Conservation (phyloP, 495 filamentous ascomycete genomes). For the Penicillium cosmopolitanum region DNA sequence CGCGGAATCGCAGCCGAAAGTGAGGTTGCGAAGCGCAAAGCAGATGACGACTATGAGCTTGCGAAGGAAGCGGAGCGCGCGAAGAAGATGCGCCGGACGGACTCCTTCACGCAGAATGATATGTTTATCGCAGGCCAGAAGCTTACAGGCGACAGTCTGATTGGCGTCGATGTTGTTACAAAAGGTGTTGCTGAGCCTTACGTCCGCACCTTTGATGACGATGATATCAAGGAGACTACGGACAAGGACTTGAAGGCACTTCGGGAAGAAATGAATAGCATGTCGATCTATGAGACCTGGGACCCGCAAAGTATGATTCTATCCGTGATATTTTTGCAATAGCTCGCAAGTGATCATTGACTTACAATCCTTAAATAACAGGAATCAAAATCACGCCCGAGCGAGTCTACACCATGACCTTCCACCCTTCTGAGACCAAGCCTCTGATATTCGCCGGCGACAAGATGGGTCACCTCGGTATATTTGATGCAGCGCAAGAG, state of each 20-base stretch:
- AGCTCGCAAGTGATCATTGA: slow-evolving; percentile 5
- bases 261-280: slow-evolving; percentile 76
- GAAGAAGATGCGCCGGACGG: slow-evolving; percentile 73
- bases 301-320: slow-evolving; percentile 68
- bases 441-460: slow-evolving; percentile 93
- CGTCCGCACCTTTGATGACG: slow-evolving; percentile 77
- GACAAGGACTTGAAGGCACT: slow-evolving; percentile 77
- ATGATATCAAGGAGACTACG: slow-evolving; percentile 78
- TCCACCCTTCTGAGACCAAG: slow-evolving; percentile 86
- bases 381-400: slow-evolving; percentile 94
- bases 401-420: slow-evolving; percentile 82
- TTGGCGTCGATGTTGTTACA: slow-evolving; percentile 59
- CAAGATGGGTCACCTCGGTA: slow-evolving; percentile 89
- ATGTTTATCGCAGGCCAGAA: slow-evolving; percentile 80
- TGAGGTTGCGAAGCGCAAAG: slow-evolving; percentile 77
- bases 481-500: slow-evolving; percentile 88
- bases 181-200: slow-evolving; percentile 75
- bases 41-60: slow-evolving; percentile 69
- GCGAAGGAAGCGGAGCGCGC: slow-evolving; percentile 62
- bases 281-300: slow-evolving; percentile 82
- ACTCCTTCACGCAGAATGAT: slow-evolving; percentile 71
- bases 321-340: background rate
- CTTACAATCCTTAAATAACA: slow-evolving; percentile 28
- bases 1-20: slow-evolving; percentile 70
- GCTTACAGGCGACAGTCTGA: slow-evolving; percentile 46